Evolutionary conservation across 148 eudicot genomes (phyloP).

Genomic region (Rheum nobile): DNA sequence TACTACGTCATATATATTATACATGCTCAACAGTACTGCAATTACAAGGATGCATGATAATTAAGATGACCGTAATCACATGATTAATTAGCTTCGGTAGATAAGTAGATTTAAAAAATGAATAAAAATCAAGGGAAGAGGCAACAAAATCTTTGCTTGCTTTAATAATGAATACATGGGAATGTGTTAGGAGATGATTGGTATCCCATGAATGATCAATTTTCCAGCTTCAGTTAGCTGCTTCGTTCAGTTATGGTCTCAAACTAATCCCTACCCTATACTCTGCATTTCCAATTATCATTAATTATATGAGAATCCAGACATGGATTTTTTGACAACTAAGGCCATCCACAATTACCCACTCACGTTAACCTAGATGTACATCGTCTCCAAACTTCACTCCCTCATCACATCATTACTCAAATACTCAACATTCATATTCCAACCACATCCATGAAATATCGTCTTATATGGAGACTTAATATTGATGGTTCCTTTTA

Average conservation of each 20-base stretch:
- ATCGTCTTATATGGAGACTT: no score
- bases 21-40: not conserved
- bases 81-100: not conserved
- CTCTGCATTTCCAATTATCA: not conserved
- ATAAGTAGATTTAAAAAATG: not conserved
- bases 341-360: no score
- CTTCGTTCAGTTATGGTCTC: constrained; percentile 4
- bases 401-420: no score
- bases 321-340: not conserved
- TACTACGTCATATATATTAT: not conserved
- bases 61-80: not conserved
- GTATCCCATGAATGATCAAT: not conserved
- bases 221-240: constrained; percentile 9
- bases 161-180: not conserved
- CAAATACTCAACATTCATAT: no score
- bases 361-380: no score
- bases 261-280: not conserved
- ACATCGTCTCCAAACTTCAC: no score
- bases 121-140: not conserved
- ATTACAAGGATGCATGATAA: not conserved
- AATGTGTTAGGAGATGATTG: constrained; percentile 2
- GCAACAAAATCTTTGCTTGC: constrained; percentile 1
- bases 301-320: not conserved
- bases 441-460: no score
- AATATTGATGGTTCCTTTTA: no score